Conservation (phyloP, 192 early-diverging fungal species). For the Lunasporangiospora selenospora region DNA sequence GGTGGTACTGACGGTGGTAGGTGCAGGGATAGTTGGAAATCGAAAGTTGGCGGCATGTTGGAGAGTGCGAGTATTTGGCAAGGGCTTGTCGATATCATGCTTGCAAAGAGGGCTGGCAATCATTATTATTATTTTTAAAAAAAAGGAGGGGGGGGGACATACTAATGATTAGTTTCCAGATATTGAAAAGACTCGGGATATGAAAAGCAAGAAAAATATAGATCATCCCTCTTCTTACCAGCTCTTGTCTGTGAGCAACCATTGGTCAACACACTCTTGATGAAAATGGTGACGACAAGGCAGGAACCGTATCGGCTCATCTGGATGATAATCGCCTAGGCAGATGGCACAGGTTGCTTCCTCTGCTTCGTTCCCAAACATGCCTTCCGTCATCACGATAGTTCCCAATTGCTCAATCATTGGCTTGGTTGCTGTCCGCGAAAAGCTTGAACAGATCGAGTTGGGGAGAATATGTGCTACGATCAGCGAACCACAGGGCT, state of each 20-base stretch:
- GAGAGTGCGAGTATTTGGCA: conserved; percentile 1
- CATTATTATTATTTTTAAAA: too few relatives aligned
- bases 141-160: background rate
- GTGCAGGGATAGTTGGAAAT: background rate
- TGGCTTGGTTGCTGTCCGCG: conserved; percentile 42
- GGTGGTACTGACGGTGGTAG: too few relatives aligned
- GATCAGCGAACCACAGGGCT: conserved; percentile 30
- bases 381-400: conserved; percentile 29
- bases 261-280: conserved; percentile 49
- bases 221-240: conserved; percentile 12
- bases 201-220: background rate
- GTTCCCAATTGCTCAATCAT: conserved; percentile 44
- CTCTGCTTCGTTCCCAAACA: conserved; percentile 39
- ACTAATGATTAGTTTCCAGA: too few relatives aligned
- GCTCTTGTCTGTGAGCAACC: conserved; percentile 47
- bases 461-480: conserved; percentile 14
- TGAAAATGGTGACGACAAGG: conserved; percentile 51
- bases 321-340: conserved; percentile 35
- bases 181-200: too few relatives aligned
- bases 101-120: conserved; percentile 52
- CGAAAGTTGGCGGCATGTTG: background rate
- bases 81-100: conserved; percentile 48
- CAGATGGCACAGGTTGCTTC: conserved; percentile 48
- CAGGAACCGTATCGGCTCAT: conserved; percentile 40
- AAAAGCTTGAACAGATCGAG: conserved; percentile 22